A percentile compares a stretch with the other conserved stretches of the same genome.
These are phyloP conservation scores for Tetrahymena thermophila DNA, from an alignment of 73 alveolate species.

Conservation along the genomic window DNA sequence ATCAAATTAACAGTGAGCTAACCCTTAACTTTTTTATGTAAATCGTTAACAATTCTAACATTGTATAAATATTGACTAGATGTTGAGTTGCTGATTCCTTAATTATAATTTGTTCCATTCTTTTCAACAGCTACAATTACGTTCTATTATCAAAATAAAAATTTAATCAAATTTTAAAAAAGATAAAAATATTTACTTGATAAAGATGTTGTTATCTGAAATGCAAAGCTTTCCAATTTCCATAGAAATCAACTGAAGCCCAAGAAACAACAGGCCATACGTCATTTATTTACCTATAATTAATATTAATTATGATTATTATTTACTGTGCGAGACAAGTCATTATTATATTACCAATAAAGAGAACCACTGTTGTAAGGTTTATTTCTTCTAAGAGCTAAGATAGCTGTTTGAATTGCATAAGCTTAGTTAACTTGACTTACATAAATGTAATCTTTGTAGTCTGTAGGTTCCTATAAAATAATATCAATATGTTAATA, in stretches of 20 bases:
- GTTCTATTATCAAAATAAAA: background rate
- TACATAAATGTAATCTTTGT: constrained; percentile 60
- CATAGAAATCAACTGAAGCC: constrained; percentile 89
- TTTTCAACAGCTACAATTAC: background rate
- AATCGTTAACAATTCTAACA: background rate
- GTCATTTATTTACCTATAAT: constrained; percentile 59
- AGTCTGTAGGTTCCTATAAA: constrained; percentile 38
- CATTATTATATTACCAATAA: too few species aligned
- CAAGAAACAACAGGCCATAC: constrained; percentile 92
- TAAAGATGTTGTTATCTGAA: constrained; percentile 54
- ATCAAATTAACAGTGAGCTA: background rate
- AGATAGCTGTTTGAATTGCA: constrained; percentile 77
- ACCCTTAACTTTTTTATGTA: background rate
- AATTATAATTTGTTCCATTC: background rate
- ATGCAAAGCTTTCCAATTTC: constrained; percentile 81
- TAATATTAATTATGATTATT: background rate
- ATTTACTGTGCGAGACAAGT: too few species aligned
- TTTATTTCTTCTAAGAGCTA: constrained; percentile 71
- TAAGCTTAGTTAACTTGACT: constrained; percentile 70
- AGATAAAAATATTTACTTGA: constrained; percentile 20
- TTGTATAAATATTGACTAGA: background rate
- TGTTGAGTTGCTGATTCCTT: background rate
- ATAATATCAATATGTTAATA: background rate
- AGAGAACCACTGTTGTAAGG: constrained; percentile 81
- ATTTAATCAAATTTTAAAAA: constrained; percentile 16